Base-by-base conservation (phyloP, 495 filamentous ascomycete species). In the Penicillium paxilli region DNA sequence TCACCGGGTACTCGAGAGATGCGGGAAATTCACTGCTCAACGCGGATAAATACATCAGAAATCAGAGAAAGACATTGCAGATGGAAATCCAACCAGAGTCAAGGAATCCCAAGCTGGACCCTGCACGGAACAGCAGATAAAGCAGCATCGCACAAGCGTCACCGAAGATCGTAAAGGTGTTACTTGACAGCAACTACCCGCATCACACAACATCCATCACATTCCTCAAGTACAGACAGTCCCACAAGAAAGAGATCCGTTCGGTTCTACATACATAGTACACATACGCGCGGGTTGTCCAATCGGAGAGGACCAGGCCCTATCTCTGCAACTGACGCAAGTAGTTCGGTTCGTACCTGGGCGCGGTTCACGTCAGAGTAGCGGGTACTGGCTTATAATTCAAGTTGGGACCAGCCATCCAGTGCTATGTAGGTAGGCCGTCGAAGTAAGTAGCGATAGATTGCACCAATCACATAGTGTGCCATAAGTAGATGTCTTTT, bases 281-380 rank as follows among this genome's bases (percentile, higher is more conserved):
- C 11, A 3, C 40, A 23, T n/a, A n/a, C n/a, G n/a, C n/a, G n/a
- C n/a, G n/a, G n/a, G n/a, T n/a, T n/a, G n/a, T 42, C 40, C 40
- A 42, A 42, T 42, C 8, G 40, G 8, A 23, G 23, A 40, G 11
- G n/a, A 40, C n/a, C 8, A 14, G n/a, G 5, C 10, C 5, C 3
- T 32, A n/a, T 32, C 30, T 32, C 8, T 10, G 30, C 30, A 32
- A 32, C 30, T 14, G n/a, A 19, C 89, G 82, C 10, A 88, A 85
- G 53, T 53, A 69, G 7, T 90, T 96, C 49, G 79, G 77, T 0
- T 78, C 83, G 1, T 92, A 96, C 62, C 70, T 92, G 21, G 67
- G 84, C 26, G 78, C 83, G 32, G 79, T 89, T 24, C 59, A 73
- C 47, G 52, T 58, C n/a, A 87, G 30, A 2, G 11, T 12, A 32